phyloP scores from a whole-genome alignment of 148 eudicot genomes.

The Arbutus unedo region DNA sequence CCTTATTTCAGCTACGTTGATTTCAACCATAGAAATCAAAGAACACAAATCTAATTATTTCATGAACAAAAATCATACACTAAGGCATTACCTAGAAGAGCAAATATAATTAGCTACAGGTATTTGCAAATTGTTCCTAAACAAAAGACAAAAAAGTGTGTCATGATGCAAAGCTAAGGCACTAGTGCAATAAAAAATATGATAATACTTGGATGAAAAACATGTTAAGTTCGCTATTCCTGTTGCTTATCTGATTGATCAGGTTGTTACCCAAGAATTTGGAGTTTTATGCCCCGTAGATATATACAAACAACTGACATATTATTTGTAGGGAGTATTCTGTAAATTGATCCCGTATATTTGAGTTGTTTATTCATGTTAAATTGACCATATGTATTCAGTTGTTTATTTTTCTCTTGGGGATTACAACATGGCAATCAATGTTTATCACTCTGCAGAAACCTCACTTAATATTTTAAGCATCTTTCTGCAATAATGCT shows the following conservation, averaged over 20 bases:
- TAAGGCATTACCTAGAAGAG: too few relatives aligned
- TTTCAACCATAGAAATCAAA: too few relatives aligned
- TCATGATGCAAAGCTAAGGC: background rate
- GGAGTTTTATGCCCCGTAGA: background rate
- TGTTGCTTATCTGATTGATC: background rate
- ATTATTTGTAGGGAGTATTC: background rate
- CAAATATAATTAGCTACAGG: too few relatives aligned
- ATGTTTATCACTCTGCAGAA: background rate
- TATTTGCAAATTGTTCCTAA: too few relatives aligned
- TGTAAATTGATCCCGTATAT: background rate
- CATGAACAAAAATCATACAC: too few relatives aligned
- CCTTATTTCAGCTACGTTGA: too few relatives aligned
- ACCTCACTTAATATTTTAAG: background rate
- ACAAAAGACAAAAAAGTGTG: too few relatives aligned
- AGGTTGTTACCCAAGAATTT: background rate
- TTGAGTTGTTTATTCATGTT: background rate
- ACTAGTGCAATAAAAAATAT: background rate
- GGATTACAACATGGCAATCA: background rate
- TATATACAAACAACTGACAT: background rate
- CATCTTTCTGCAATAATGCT: background rate
- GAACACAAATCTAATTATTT: too few relatives aligned
- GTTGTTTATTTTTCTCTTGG: background rate
- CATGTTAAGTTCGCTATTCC: background rate
- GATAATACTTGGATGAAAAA: background rate
- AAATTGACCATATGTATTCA: background rate